Conservation (phyloP, 169 alveolate genomes). For the Plasmodium blacklocki region DNA sequence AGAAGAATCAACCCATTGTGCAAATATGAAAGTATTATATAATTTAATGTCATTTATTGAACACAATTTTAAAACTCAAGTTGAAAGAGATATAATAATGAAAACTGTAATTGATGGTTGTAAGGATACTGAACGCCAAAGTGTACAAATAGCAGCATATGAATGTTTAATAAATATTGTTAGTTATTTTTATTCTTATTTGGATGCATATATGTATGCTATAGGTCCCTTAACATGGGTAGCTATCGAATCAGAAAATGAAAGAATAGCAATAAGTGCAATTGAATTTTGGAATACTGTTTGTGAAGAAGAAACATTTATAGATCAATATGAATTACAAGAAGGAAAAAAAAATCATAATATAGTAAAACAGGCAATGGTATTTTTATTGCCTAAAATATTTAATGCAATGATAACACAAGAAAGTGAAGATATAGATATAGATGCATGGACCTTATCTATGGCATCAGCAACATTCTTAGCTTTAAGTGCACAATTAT, state of each 20-base stretch:
- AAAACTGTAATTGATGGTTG: slow-evolving; percentile 87
- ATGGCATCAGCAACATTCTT: slow-evolving; percentile 95
- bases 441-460: slow-evolving; percentile 94
- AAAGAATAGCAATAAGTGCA: slow-evolving; percentile 90
- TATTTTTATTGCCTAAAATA: slow-evolving; percentile 88
- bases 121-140: slow-evolving; percentile 80
- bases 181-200: slow-evolving; percentile 86
- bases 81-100: slow-evolving; percentile 84
- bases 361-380: slow-evolving; percentile 87
- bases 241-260: slow-evolving; percentile 87
- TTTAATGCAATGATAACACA: slow-evolving; percentile 89
- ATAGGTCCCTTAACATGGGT: slow-evolving; percentile 89
- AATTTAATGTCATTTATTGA: slow-evolving; percentile 80
- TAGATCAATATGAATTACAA: slow-evolving; percentile 69
- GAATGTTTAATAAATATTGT: slow-evolving; percentile 90
- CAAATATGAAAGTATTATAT: slow-evolving; percentile 80
- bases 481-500: slow-evolving; percentile 92
- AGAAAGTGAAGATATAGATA: slow-evolving; percentile 88
- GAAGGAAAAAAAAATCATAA: slow-evolving; percentile 81
- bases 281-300: slow-evolving; percentile 92
- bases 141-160: slow-evolving; percentile 89
- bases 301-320: slow-evolving; percentile 88
- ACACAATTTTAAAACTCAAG: slow-evolving; percentile 80
- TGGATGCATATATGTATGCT: slow-evolving; percentile 87
- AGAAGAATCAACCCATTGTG: slow-evolving; percentile 80